Conservation (phyloP, 2,329 filamentous ascomycete species). For the Amylocarpus encephaloides region DNA sequence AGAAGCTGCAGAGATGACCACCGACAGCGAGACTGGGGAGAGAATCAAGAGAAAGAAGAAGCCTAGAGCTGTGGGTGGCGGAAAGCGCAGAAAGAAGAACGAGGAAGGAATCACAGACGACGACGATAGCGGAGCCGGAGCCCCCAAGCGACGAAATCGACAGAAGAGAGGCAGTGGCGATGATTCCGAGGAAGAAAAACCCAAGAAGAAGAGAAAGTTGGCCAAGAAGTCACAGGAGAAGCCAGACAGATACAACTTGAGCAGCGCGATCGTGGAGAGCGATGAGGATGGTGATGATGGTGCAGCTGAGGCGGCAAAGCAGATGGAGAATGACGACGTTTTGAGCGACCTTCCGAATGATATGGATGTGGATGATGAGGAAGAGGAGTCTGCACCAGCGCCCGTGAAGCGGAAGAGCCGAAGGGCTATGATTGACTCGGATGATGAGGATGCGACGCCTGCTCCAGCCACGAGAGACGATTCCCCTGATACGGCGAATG, state of each 20-base stretch:
- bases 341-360: slow-evolving; percentile 12
- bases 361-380: slow-evolving; percentile 22
- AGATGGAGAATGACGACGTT: slow-evolving; percentile 24
- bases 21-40: slow-evolving; percentile 75
- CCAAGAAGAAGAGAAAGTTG: slow-evolving; percentile 32
- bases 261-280: slow-evolving; percentile 31
- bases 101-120: slow-evolving; percentile 31
- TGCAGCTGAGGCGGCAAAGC: slow-evolving; percentile 23
- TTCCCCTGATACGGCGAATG: slow-evolving; percentile 26
- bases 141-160: slow-evolving; percentile 23
- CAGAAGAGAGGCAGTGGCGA: slow-evolving; percentile 21
- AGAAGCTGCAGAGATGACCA: slow-evolving; percentile 72
- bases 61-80: slow-evolving; percentile 35
- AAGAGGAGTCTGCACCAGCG: slow-evolving; percentile 15
- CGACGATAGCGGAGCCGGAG: slow-evolving; percentile 26
- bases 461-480: slow-evolving; percentile 18
- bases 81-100: slow-evolving; percentile 37
- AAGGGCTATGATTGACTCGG: slow-evolving; percentile 25
- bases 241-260: slow-evolving; percentile 28
- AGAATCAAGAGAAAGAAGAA: slow-evolving; percentile 73
- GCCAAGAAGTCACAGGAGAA: slow-evolving; percentile 29
- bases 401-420: slow-evolving; percentile 23
- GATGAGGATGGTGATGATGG: slow-evolving; percentile 31
- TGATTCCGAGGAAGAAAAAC: slow-evolving; percentile 32
- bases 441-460: slow-evolving; percentile 29